Percentiles rank a stretch among this genome's conserved stretches.
phyloP scores from a whole-genome alignment of 805 yeast species.

The Ogataea populi-albae region DNA sequence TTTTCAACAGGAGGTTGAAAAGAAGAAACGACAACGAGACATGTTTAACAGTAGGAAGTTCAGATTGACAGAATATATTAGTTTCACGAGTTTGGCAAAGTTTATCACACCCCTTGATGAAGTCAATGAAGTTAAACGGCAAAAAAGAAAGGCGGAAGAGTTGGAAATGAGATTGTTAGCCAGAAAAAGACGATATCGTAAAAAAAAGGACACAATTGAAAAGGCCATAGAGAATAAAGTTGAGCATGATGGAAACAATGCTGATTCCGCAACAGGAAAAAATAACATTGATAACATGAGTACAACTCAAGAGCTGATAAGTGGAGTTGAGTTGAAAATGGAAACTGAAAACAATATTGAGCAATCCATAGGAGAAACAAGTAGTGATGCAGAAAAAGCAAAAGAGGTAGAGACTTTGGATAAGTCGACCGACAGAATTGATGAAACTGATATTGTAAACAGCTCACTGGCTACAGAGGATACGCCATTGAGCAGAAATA shows the following conservation, averaged over 20 bases:
- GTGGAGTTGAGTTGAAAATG: no score
- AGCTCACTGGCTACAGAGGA: no score
- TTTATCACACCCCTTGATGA: slow-evolving; percentile 65
- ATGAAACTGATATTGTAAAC: no score
- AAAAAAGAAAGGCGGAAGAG: slow-evolving; percentile 35
- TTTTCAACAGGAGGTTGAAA: slow-evolving; percentile 78
- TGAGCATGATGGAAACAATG: slow-evolving; percentile 38
- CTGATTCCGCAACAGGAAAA: slow-evolving; percentile 13
- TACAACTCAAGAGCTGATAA: no score
- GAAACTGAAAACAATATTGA: background rate
- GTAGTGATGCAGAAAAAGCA: no score
- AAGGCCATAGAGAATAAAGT: slow-evolving; percentile 31
- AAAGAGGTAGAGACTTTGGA: no score
- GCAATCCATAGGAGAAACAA: background rate
- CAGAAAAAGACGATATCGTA: slow-evolving; percentile 42
- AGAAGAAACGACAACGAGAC: slow-evolving; percentile 74
- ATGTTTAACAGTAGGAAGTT: slow-evolving; percentile 63
- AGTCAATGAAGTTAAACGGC: slow-evolving; percentile 41
- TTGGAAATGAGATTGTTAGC: slow-evolving; percentile 21
- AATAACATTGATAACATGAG: no score
- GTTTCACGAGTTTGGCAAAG: slow-evolving; percentile 47
- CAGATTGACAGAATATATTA: slow-evolving; percentile 57
- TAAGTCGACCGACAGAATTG: no score
- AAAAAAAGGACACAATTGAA: slow-evolving; percentile 29
- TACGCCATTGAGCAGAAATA: no score